Evolutionary conservation across 345 rosid species (phyloP).

Genomic region (Pugionium cornutum): DNA sequence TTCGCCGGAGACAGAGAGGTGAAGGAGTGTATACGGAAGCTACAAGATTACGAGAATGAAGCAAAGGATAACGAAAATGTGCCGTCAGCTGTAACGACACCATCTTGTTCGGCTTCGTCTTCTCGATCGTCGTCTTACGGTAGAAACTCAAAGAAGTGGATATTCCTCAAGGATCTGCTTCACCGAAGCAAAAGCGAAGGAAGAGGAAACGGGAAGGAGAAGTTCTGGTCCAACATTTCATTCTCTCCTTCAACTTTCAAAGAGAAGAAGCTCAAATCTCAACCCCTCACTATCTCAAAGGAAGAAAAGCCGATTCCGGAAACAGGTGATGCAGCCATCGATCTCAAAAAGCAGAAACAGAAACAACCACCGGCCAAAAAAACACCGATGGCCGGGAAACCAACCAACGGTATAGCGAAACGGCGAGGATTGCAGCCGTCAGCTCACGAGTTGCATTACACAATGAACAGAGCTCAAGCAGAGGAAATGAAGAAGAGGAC

Average conservation of each 20-base stretch:
- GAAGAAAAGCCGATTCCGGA: conserved; percentile 27
- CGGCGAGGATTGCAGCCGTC: conserved; percentile 74
- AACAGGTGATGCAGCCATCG: neutral
- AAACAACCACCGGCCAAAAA: conserved; percentile 55
- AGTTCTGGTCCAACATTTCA: conserved; percentile 67
- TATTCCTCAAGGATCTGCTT: conserved; percentile 80
- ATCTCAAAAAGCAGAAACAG: conserved; percentile 35
- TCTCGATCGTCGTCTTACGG: conserved; percentile 88
- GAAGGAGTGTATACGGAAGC: conserved; percentile 31
- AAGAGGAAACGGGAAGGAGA: conserved; percentile 60
- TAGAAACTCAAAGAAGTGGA: conserved; percentile 93
- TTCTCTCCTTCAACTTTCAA: conserved; percentile 57
- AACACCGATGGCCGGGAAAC: conserved; percentile 33
- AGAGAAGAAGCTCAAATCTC: conserved; percentile 52
- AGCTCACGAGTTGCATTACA: conserved; percentile 92
- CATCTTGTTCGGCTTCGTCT: conserved; percentile 68
- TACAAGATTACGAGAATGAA: conserved; percentile 30
- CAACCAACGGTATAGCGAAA: conserved; percentile 52
- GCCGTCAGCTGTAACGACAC: conserved; percentile 38
- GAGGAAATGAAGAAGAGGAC: conserved; percentile 98
- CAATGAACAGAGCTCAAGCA: conserved; percentile 84
- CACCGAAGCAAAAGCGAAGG: conserved; percentile 95
- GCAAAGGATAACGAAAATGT: conserved; percentile 31
- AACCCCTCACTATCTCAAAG: conserved; percentile 6
- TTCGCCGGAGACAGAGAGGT: conserved; percentile 26